Evolutionary conservation across 2,329 filamentous ascomycete species (phyloP).

Genomic region (Fusarium equiseti): DNA sequence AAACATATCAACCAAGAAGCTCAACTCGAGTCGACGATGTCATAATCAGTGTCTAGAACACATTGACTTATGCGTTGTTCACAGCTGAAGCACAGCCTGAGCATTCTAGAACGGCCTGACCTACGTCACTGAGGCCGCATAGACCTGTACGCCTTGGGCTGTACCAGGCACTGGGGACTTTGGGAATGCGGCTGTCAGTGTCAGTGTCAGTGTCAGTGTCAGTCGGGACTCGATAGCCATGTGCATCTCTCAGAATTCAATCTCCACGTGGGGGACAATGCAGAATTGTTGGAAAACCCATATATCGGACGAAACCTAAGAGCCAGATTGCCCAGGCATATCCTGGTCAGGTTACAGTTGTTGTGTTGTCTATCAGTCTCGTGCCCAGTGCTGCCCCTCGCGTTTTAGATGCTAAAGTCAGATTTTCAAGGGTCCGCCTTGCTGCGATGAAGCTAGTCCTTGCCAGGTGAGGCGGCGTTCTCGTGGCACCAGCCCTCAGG

Average conservation of each 20-base stretch:
- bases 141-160: conserved; percentile 10
- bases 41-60: conserved; percentile 22
- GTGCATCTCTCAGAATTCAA: conserved; percentile 4
- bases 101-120: conserved; percentile 47
- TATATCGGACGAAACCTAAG: conserved; percentile 16
- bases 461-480: conserved; percentile 23
- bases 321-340: conserved; percentile 4
- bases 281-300: conserved; percentile 17
- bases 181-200: conserved; percentile 12
- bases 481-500: conserved; percentile 36
- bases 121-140: conserved; percentile 44
- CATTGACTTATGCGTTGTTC: conserved; percentile 34
- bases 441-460: conserved; percentile 32
- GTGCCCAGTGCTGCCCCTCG: conserved; percentile 35
- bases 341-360: conserved; percentile 11
- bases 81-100: conserved; percentile 30
- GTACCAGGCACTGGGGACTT: conserved; percentile 13
- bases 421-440: conserved; percentile 38
- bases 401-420: conserved; percentile 23
- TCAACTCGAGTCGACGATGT: conserved; percentile 29
- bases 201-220: not conserved
- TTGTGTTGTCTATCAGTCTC: conserved; percentile 23
- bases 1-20: not conserved
- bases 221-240: conserved; percentile 2
- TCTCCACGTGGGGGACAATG: conserved; percentile 15